Percentiles rank a stretch among this genome's conserved stretches.
Evolutionary conservation across 2,329 filamentous ascomycete species (phyloP).

Genomic region (Neofusicoccum cordaticola): DNA sequence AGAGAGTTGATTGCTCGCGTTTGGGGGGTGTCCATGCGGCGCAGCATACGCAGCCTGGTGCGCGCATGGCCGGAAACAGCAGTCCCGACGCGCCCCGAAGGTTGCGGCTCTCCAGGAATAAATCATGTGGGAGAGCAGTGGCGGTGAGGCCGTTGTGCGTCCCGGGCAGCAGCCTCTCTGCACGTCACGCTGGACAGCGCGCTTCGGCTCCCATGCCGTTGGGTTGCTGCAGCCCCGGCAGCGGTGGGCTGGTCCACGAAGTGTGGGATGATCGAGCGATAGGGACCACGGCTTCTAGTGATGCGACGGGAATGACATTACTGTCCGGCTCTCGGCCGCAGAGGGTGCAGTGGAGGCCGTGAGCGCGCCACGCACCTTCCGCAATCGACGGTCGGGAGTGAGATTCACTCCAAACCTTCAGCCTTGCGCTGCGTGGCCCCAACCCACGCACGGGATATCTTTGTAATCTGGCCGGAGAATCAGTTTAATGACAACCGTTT

Average conservation of each 20-base stretch:
- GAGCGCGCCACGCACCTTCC: background rate
- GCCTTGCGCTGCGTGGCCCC: background rate
- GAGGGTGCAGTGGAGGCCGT: background rate
- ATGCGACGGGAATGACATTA: background rate
- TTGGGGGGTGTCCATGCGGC: background rate
- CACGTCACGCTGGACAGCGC: slow-evolving; percentile 60
- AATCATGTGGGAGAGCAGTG: slow-evolving; percentile 38
- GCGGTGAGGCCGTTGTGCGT: slow-evolving; percentile 82
- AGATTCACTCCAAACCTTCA: background rate
- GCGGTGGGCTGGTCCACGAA: slow-evolving; percentile 24
- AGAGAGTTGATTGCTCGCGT: background rate
- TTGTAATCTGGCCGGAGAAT: background rate
- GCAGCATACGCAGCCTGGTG: background rate
- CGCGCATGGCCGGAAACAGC: background rate
- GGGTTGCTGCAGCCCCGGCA: slow-evolving; percentile 61
- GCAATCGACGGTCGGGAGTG: background rate
- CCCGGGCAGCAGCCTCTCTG: slow-evolving; percentile 78
- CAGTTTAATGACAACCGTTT: background rate
- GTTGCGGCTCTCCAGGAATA: background rate
- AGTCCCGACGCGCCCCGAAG: background rate
- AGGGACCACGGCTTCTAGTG: background rate
- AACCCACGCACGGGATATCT: background rate
- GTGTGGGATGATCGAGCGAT: slow-evolving; percentile 4
- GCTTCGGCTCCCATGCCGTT: slow-evolving; percentile 80
- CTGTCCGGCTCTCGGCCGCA: too few relatives aligned